A percentile compares a stretch with the other conserved stretches of the same genome.
These are phyloP conservation scores for Lepidopterella palustris DNA, from an alignment of 495 filamentous ascomycete species.

Conservation along the genomic window DNA sequence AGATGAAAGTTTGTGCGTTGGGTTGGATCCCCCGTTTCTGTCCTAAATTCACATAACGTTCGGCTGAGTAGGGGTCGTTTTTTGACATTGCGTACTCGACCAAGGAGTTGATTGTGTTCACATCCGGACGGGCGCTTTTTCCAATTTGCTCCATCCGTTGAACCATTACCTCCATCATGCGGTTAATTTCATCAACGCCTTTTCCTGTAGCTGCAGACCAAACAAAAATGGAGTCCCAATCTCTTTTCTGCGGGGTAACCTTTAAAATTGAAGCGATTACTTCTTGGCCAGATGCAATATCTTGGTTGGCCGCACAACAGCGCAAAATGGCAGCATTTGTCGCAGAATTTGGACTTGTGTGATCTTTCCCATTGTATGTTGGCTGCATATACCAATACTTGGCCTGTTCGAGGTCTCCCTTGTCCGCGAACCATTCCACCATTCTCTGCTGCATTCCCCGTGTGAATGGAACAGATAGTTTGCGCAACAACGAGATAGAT, in stretches of 20 bases:
- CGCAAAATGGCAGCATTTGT: slow-evolving; percentile 36
- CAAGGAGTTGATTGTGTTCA: slow-evolving; percentile 66
- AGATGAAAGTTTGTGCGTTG: slow-evolving; percentile 57
- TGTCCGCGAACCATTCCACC: slow-evolving; percentile 32
- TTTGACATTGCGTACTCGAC: slow-evolving; percentile 66
- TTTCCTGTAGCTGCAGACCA: slow-evolving; percentile 70
- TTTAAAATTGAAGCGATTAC: slow-evolving; percentile 56
- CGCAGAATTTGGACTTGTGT: neutral
- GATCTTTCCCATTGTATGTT: slow-evolving; percentile 25
- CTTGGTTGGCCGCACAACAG: slow-evolving; percentile 51
- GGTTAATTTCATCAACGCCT: slow-evolving; percentile 61
- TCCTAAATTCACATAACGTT: slow-evolving; percentile 61
- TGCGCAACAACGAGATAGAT: slow-evolving; percentile 37
- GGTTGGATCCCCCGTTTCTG: slow-evolving; percentile 56
- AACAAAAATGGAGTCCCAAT: slow-evolving; percentile 65
- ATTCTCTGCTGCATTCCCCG: slow-evolving; percentile 42
- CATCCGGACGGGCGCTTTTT: slow-evolving; percentile 45
- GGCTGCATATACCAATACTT: slow-evolving; percentile 61
- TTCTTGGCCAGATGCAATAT: slow-evolving; percentile 56
- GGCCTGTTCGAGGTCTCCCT: slow-evolving; percentile 47
- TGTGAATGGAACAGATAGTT: slow-evolving; percentile 26
- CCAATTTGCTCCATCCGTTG: slow-evolving; percentile 38
- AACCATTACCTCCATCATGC: slow-evolving; percentile 58
- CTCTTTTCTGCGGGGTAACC: slow-evolving; percentile 42
- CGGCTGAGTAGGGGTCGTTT: slow-evolving; percentile 62